phyloP scores from a whole-genome alignment of 2,329 filamentous ascomycete genomes.

The Fusarium guadeloupense region DNA sequence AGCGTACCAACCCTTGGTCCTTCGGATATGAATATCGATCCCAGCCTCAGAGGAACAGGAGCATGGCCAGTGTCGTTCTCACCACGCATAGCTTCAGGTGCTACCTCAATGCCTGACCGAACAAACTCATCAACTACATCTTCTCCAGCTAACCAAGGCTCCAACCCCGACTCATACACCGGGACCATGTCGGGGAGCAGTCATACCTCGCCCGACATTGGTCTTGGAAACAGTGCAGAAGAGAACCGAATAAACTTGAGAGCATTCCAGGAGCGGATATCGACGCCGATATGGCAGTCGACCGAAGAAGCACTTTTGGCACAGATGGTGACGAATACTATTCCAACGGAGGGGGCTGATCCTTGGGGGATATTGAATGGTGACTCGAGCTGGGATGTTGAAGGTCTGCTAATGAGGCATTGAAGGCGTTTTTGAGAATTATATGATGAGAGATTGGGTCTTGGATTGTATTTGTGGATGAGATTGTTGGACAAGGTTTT shows the following conservation, averaged over 20 bases:
- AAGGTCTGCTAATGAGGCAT: conserved; percentile 9
- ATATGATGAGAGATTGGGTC: neutral
- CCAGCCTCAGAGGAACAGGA: conserved; percentile 3
- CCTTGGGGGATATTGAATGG: conserved; percentile 46
- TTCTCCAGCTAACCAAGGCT: conserved; percentile 41
- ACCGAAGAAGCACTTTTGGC: conserved; percentile 46
- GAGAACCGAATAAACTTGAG: conserved; percentile 50
- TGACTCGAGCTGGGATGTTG: conserved; percentile 40
- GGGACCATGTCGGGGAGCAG: conserved; percentile 43
- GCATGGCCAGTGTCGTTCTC: conserved; percentile 18
- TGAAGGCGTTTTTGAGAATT: neutral
- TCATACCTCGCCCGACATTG: conserved; percentile 45
- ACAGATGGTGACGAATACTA: conserved; percentile 38
- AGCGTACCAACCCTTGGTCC: neutral
- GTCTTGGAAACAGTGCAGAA: conserved; percentile 50
- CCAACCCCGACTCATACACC: conserved; percentile 33
- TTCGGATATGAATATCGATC: conserved; percentile 5
- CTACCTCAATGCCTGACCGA: conserved; percentile 44
- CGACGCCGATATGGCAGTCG: conserved; percentile 45
- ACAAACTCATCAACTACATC: conserved; percentile 47
- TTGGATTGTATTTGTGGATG: conserved; percentile 4
- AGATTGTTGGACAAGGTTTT: conserved; percentile 7
- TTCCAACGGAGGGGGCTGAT: conserved; percentile 37
- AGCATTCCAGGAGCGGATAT: conserved; percentile 46
- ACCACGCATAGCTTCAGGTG: conserved; percentile 8